These are phyloP conservation scores for Aspergillus oerlinghausenensis DNA, from an alignment of 2,329 filamentous ascomycete species.

Conservation along the genomic window DNA sequence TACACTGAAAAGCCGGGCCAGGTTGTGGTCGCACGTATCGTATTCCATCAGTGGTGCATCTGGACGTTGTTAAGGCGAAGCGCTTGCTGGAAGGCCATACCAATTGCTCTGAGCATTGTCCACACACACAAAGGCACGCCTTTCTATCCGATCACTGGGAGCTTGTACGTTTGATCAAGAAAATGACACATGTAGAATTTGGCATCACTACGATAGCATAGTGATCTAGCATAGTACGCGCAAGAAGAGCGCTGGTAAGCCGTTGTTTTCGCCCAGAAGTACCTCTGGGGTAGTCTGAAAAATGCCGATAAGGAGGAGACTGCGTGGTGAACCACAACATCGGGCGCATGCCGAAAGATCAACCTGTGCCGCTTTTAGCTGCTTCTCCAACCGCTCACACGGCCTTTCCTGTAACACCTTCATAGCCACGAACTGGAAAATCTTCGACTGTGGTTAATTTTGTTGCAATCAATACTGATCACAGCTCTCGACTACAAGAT, in stretches of 20 bases:
- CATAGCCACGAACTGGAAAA: neutral
- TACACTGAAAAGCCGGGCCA: conserved; percentile 10
- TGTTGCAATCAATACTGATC: neutral
- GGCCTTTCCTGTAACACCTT: conserved; percentile 6
- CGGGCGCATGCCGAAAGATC: neutral
- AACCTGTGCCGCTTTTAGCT: conserved; percentile 7
- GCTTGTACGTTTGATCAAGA: neutral
- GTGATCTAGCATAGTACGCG: neutral
- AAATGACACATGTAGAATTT: neutral
- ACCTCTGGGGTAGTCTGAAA: neutral
- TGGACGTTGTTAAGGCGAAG: neutral
- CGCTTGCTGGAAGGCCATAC: conserved; percentile 7
- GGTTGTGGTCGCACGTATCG: conserved; percentile 12
- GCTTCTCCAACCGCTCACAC: conserved; percentile 15
- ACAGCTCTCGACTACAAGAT: neutral
- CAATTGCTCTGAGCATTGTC: conserved; percentile 12
- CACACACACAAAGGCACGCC: neutral
- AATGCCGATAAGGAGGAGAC: neutral
- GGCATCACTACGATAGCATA: neutral
- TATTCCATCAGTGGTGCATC: conserved; percentile 22
- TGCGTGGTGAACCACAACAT: neutral
- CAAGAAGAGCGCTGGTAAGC: neutral
- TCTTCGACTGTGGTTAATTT: neutral
- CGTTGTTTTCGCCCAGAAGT: neutral
- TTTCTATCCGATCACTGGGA: neutral